Conservation (phyloP, 2,329 filamentous ascomycete genomes). For the Diaporthe ilicicola region DNA sequence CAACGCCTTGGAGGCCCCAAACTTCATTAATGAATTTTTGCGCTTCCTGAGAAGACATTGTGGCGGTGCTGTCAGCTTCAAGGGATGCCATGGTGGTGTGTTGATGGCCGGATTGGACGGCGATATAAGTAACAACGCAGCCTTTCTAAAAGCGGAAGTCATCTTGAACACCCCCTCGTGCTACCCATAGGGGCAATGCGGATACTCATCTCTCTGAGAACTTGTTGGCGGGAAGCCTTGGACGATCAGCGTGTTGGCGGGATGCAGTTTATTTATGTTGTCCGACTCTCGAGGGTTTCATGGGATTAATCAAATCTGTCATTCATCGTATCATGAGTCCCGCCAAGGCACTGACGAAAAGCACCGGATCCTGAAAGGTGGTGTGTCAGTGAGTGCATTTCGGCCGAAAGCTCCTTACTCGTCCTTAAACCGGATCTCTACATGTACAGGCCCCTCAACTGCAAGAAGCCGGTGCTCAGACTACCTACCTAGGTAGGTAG, state of each 20-base stretch:
- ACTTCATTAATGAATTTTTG: conserved; percentile 38
- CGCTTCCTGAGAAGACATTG: conserved; percentile 28
- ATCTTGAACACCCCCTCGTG: too few species aligned
- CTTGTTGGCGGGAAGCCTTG: neutral
- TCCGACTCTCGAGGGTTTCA: neutral
- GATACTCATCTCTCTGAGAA: too few species aligned
- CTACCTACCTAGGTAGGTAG: too few species aligned
- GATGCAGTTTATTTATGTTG: neutral
- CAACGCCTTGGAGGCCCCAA: conserved; percentile 38
- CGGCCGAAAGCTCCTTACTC: neutral
- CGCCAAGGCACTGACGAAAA: neutral
- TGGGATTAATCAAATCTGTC: neutral
- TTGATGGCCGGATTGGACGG: too few species aligned
- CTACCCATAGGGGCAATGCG: too few species aligned
- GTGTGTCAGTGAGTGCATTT: neutral
- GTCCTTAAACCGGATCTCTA: too few species aligned
- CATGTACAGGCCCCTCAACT: neutral
- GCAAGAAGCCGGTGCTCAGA: neutral
- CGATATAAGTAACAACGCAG: neutral
- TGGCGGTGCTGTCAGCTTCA: conserved; percentile 9
- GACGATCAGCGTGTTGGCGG: neutral
- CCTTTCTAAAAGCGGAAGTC: neutral
- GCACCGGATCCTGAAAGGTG: too few species aligned
- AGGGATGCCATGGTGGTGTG: neutral
- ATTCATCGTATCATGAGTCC: neutral